Evolutionary conservation across 2,329 filamentous ascomycete genomes (phyloP), one percentile per base, ranked within the genome.

Genomic region (Neonectria faginata): DNA sequence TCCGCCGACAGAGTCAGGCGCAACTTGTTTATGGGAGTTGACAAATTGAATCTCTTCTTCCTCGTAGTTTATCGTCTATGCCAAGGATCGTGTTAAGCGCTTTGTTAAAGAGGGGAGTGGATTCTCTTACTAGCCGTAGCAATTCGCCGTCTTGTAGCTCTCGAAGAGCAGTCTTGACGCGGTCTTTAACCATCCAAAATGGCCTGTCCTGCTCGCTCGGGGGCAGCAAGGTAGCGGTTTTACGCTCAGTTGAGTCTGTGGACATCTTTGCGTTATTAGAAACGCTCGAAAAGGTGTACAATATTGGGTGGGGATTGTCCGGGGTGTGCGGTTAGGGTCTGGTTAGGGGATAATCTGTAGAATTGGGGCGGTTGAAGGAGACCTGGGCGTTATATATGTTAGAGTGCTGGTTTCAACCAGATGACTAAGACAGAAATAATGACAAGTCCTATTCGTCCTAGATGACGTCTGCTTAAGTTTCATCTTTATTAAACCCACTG

Each of bases 121-220:
- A 20, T 25, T 2, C 0, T 10, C 55, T 50, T 36, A 68, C 66
- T n/a, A 68, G 33, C 33, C 25, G 56, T 27, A 68, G 18, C 0
- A 68, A 42, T 20, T 68, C 66, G 1, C 65, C 65, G 0, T 58
- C 12, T 25, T 68, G 51, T 8, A 68, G n/a, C 9, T 60, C 20
- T 1, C 18, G 3, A 1, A 68, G 44, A 27, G 8, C 42, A 1
- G 4, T 20, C 9, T 41, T 42, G 51, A 29, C 53, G 25, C 20
- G 18, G 11, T 60, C 42, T 2, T 68, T 62, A 8, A 66, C 25
- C 0, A 10, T 3, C n/a, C 54, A 62, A 47, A 20, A 16, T 6
- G 57, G 44, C 2, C 41, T 44, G 14, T 48, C 27, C 2, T 57
- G 31, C 7, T 67, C 64, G n/a, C 22, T 53, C 0, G 64, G 44